These are phyloP conservation scores for Clarireedia paspali DNA, from an alignment of 2,329 filamentous ascomycete genomes.

Conservation along the genomic window DNA sequence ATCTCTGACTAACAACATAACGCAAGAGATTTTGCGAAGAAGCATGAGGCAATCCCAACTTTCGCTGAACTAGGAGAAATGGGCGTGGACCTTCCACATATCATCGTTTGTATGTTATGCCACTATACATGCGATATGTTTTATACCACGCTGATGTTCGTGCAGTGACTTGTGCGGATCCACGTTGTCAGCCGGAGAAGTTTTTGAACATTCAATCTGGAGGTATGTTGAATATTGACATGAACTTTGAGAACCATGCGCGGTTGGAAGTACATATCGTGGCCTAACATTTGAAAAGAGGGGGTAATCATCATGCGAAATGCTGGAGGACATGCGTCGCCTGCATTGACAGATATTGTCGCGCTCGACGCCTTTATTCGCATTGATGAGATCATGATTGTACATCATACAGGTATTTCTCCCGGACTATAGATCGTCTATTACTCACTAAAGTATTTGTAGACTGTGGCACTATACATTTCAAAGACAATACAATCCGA, in stretches of 20 bases:
- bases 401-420: conserved; percentile 25
- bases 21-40: neutral
- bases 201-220: conserved; percentile 11
- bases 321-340: conserved; percentile 19
- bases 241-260: neutral
- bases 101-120: conserved; percentile 4
- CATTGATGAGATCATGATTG: conserved; percentile 22
- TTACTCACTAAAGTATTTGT: neutral
- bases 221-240: neutral
- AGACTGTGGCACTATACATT: conserved; percentile 22
- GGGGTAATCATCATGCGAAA: conserved; percentile 21
- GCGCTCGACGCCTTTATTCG: conserved; percentile 18
- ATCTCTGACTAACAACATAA: neutral
- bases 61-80: conserved; percentile 5
- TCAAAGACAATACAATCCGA: conserved; percentile 16
- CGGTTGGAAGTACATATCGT: neutral
- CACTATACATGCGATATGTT: neutral
- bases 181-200: conserved; percentile 5
- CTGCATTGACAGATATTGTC: conserved; percentile 18
- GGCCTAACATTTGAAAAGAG: neutral
- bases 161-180: conserved; percentile 11
- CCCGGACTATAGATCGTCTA: too few species aligned
- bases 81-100: neutral
- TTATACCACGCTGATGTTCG: neutral
- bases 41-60: conserved; percentile 9